phyloP scores from a whole-genome alignment of 257 asterid genomes.

The Nicotiana tomentosiformis region DNA sequence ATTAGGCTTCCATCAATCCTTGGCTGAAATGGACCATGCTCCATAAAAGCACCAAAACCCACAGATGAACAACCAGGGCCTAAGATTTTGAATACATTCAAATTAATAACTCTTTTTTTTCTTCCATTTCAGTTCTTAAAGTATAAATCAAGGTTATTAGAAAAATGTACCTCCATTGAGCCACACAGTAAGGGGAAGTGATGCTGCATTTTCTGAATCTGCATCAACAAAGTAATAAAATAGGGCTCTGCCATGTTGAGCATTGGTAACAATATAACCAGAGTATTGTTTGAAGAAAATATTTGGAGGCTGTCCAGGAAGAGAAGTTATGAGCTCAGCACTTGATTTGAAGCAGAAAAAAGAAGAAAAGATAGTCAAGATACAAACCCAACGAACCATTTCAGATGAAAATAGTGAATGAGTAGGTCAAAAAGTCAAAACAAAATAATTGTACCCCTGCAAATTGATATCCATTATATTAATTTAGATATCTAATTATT shows the following conservation, averaged over 20 bases:
- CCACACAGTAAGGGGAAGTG: constrained; percentile 22
- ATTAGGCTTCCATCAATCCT: constrained; percentile 10
- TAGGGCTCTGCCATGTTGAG: constrained; percentile 15
- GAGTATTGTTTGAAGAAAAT: constrained; percentile 18
- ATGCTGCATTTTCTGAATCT: constrained; percentile 4
- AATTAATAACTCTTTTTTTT: neutral
- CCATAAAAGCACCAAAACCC: constrained; percentile 27
- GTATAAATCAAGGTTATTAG: neutral
- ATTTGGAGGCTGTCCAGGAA: constrained; percentile 22
- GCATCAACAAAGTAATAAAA: constrained; percentile 26
- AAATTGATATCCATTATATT: too few relatives aligned
- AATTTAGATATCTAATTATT: neutral
- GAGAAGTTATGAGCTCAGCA: constrained; percentile 16
- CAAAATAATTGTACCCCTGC: neutral
- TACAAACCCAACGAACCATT: neutral
- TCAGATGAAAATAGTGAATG: neutral
- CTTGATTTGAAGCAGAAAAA: neutral
- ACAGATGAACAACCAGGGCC: constrained; percentile 32
- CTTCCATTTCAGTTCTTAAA: neutral
- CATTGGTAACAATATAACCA: constrained; percentile 22
- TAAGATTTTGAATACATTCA: neutral
- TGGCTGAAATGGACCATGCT: constrained; percentile 28
- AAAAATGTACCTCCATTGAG: constrained; percentile 19
- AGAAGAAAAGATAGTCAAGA: neutral
- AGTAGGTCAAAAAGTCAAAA: neutral